Base-by-base conservation (phyloP, 2,329 filamentous ascomycete genomes). In the Cylindrodendrum hubeiense region DNA sequence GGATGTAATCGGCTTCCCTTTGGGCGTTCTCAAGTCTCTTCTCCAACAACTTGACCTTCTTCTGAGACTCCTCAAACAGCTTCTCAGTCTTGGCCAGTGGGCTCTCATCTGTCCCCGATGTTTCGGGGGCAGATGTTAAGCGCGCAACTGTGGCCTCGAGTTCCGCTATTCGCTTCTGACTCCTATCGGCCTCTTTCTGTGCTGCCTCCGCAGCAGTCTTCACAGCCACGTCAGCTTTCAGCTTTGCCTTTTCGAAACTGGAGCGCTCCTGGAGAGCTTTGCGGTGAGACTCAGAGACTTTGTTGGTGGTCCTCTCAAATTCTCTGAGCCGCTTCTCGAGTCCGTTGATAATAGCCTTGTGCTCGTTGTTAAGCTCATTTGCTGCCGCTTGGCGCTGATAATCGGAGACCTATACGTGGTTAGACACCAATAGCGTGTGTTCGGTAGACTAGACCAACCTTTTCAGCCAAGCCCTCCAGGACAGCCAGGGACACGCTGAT, bases 1-100 rank as follows among this genome's bases (percentile, higher is more conserved):
- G 85, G 13, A 84, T 79, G 71, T 89, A 93, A 2, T 89, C 86
- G 26, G 84, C 79, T 4, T 89, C 86, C 15, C 79, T 80, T 28
- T 85, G 78, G 4, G 82, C 76, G 5, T 80, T 78, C 56, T 80
- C 79, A 5, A 80, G 73, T 21, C 79, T 79, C 59, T 77, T 78
- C 41, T 84, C 82, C 4, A 85, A 77, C 15, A 79, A 74, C 51
- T 79, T 76, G 17, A 83, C 78, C 26, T 84, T 74, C 5, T 80
- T 69, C 54, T 75, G 71, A 3, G 75, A 67, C 50, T 79, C 80
- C n/a, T 78, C 80, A 9, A 85, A 70, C 44, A 77, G 79, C 30
- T 67, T 73, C 49, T 77, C 75, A 1, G 71, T 74, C 24, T 63
- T 71, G 13, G 72, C 74, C 4, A 78, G 60, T 1, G 74, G 74